These are phyloP conservation scores for Cryptosporidium tyzzeri DNA, from an alignment of 169 alveolate species.

Conservation along the genomic window DNA sequence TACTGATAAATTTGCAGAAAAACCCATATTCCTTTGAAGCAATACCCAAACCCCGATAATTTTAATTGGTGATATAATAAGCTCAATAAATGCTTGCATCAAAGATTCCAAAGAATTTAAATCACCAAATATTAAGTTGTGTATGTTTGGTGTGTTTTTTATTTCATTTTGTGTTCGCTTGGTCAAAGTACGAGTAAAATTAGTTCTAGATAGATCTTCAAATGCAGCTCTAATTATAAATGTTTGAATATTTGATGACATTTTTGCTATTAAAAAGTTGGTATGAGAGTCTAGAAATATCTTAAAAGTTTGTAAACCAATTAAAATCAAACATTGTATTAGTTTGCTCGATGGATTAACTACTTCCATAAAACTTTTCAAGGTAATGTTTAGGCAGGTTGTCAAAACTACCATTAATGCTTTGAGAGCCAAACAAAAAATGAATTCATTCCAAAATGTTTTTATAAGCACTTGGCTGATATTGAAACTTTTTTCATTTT, in stretches of 20 bases:
- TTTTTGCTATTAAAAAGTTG: constrained; percentile 10
- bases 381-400: not conserved
- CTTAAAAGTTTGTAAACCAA: not conserved
- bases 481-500: not conserved
- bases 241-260: constrained; percentile 19
- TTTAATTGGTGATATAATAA: constrained; percentile 12
- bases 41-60: constrained; percentile 44
- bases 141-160: constrained; percentile 10
- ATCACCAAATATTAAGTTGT: constrained; percentile 46
- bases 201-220: not conserved
- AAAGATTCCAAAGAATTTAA: constrained; percentile 28
- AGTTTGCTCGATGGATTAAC: not conserved
- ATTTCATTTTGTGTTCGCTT: not conserved
- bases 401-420: not conserved
- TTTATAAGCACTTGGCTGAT: constrained; percentile 3
- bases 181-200: not conserved
- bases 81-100: constrained; percentile 26
- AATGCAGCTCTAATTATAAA: not conserved
- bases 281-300: constrained; percentile 33
- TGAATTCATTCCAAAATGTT: constrained; percentile 11
- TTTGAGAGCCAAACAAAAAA: constrained; percentile 8
- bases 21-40: constrained; percentile 15
- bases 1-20: constrained; percentile 44
- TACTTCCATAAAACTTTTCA: constrained; percentile 3
- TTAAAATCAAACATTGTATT: constrained; percentile 1